These are phyloP conservation scores for Neoboletus magnificus DNA, from an alignment of 768 basidiomycete genomes.

Conservation along the genomic window DNA sequence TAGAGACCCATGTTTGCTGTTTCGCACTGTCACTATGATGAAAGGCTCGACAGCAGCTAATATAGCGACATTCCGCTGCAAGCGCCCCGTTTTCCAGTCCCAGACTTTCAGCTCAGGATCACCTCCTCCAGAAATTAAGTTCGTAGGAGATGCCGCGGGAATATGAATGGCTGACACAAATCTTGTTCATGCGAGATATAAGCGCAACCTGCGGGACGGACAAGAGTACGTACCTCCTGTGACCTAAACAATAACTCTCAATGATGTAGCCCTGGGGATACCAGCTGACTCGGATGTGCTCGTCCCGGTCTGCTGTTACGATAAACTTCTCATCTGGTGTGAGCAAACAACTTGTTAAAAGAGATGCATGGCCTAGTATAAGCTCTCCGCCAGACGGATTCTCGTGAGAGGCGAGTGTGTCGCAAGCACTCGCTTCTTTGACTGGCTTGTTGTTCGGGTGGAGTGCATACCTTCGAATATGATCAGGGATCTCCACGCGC, in stretches of 20 bases:
- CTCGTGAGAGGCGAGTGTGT: conserved; percentile 54
- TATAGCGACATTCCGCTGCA: conserved; percentile 52
- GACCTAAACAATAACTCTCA: conserved; percentile 84
- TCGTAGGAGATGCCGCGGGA: conserved; percentile 41
- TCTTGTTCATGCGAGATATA: conserved; percentile 37
- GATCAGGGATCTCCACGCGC: not conserved
- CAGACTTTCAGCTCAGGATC: conserved; percentile 74
- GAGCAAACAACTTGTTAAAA: conserved; percentile 72
- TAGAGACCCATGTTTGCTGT: conserved; percentile 29
- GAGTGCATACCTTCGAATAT: conserved; percentile 56
- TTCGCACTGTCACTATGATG: conserved; percentile 35
- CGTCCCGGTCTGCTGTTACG: conserved; percentile 90
- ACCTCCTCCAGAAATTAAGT: conserved; percentile 85
- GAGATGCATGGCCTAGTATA: conserved; percentile 84
- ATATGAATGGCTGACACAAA: conserved; percentile 82
- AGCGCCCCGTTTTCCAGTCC: conserved; percentile 69
- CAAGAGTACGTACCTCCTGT: conserved; percentile 57
- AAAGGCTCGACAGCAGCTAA: conserved; percentile 46
- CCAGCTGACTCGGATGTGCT: conserved; percentile 90
- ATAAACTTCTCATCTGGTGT: conserved; percentile 67
- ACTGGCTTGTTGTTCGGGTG: conserved; percentile 21
- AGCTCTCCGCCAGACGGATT: conserved; percentile 68
- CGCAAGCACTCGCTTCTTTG: conserved; percentile 29
- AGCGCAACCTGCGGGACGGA: not conserved
- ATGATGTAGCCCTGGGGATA: conserved; percentile 84